phyloP scores from a whole-genome alignment of 495 filamentous ascomycete genomes.

The Trichoderma orchidacearum region DNA sequence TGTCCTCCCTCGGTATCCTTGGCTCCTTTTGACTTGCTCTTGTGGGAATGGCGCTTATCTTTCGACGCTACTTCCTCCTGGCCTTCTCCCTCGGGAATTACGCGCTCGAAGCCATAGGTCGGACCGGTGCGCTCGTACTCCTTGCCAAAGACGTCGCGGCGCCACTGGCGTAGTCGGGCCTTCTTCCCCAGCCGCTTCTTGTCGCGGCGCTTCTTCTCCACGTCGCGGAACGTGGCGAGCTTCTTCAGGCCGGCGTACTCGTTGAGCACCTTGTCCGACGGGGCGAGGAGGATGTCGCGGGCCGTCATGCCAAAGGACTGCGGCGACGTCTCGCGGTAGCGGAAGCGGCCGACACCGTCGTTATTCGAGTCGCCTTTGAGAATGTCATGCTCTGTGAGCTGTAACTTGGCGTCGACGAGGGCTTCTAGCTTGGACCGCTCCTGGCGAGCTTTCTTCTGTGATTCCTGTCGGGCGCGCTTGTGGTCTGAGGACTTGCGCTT shows the following conservation, averaged over 20 bases:
- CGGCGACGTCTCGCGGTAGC: slow-evolving; percentile 89
- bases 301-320: slow-evolving; percentile 78
- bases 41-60: too few relatives aligned
- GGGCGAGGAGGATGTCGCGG: slow-evolving; percentile 80
- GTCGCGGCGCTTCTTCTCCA: slow-evolving; percentile 76
- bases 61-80: slow-evolving; percentile 3
- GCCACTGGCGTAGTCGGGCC: slow-evolving; percentile 76
- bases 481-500: slow-evolving; percentile 49
- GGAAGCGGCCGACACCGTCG: slow-evolving; percentile 38
- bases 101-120: slow-evolving; percentile 28
- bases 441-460: slow-evolving; percentile 59
- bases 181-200: slow-evolving; percentile 85
- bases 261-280: slow-evolving; percentile 72
- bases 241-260: slow-evolving; percentile 89
- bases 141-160: slow-evolving; percentile 79
- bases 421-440: slow-evolving; percentile 75
- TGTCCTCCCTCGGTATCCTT: slow-evolving; percentile 4
- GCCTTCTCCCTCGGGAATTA: slow-evolving; percentile 8
- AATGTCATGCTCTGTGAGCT: slow-evolving; percentile 49
- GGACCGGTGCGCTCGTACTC: slow-evolving; percentile 34
- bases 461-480: slow-evolving; percentile 51
- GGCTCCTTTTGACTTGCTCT: too few relatives aligned
- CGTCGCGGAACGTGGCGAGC: slow-evolving; percentile 75
- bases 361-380: slow-evolving; percentile 16
- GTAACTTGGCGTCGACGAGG: slow-evolving; percentile 71